Conservation (phyloP, 352 stramenopile species). For the Phytopythium boreale region DNA sequence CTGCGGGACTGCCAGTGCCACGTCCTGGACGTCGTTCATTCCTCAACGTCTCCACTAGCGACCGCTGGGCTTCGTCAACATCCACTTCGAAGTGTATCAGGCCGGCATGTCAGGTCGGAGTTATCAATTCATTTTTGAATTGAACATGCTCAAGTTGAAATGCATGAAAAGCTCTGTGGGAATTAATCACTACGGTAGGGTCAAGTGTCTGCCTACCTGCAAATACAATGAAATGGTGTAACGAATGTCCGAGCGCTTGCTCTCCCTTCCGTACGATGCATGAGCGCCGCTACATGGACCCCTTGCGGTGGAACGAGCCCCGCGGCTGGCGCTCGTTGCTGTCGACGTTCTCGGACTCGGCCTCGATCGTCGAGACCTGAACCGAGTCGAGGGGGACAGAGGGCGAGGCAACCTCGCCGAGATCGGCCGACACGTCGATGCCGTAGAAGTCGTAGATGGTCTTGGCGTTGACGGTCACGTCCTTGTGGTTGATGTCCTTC, state of each 20-base stretch:
- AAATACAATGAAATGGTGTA: background rate
- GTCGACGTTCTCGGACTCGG: background rate
- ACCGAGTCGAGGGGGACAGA: slow-evolving; percentile 13
- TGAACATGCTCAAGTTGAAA: background rate
- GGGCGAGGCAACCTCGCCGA: slow-evolving; percentile 12
- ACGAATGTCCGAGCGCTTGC: too few relatives aligned
- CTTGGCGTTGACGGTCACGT: slow-evolving; percentile 19
- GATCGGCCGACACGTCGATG: slow-evolving; percentile 32
- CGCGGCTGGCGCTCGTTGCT: background rate
- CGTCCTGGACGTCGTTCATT: too few relatives aligned
- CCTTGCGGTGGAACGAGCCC: slow-evolving; percentile 5
- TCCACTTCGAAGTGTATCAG: too few relatives aligned
- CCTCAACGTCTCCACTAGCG: too few relatives aligned
- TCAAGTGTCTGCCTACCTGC: background rate
- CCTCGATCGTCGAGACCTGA: slow-evolving; percentile 6
- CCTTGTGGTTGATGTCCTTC: slow-evolving; percentile 82
- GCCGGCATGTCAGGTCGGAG: background rate
- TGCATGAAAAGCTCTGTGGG: too few relatives aligned
- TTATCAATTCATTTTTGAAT: background rate
- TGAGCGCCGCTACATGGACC: background rate
- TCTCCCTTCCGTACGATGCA: background rate
- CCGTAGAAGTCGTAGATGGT: slow-evolving; percentile 59
- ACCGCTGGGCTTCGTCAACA: background rate
- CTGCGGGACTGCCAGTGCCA: too few relatives aligned
- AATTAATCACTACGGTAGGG: background rate